phyloP scores from a whole-genome alignment of 169 alveolate species.

The Plasmodium billcollinsi region DNA sequence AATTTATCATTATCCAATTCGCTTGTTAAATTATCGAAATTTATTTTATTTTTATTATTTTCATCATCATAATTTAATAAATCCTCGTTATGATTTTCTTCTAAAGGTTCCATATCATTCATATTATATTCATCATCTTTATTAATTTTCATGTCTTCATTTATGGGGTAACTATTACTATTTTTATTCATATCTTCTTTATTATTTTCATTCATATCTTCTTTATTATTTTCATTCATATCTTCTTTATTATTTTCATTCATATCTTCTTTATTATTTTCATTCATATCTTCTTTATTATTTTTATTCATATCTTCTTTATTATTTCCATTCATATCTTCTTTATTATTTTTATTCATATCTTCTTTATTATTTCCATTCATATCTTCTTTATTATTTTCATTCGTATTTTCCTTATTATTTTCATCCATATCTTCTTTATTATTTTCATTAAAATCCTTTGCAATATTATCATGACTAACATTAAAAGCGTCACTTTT shows the following conservation, averaged over 20 bases:
- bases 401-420: slow-evolving; percentile 12
- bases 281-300: neutral
- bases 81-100: slow-evolving; percentile 14
- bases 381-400: slow-evolving; percentile 76
- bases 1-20: neutral
- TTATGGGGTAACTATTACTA: neutral
- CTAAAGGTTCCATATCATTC: slow-evolving; percentile 5
- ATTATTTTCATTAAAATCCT: slow-evolving; percentile 7
- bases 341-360: slow-evolving; percentile 10
- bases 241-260: neutral
- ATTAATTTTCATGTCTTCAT: neutral
- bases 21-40: slow-evolving; percentile 5
- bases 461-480: neutral
- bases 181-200: neutral
- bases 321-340: slow-evolving; percentile 12
- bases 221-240: neutral
- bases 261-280: neutral
- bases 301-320: slow-evolving; percentile 45
- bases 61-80: slow-evolving; percentile 1
- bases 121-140: slow-evolving; percentile 4
- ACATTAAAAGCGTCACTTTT: slow-evolving; percentile 21
- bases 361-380: neutral
- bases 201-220: neutral
- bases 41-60: neutral
- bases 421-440: slow-evolving; percentile 37